phyloP scores from a whole-genome alignment of 2,329 filamentous ascomycete species.

The Pseudogymnoascus sp. region DNA sequence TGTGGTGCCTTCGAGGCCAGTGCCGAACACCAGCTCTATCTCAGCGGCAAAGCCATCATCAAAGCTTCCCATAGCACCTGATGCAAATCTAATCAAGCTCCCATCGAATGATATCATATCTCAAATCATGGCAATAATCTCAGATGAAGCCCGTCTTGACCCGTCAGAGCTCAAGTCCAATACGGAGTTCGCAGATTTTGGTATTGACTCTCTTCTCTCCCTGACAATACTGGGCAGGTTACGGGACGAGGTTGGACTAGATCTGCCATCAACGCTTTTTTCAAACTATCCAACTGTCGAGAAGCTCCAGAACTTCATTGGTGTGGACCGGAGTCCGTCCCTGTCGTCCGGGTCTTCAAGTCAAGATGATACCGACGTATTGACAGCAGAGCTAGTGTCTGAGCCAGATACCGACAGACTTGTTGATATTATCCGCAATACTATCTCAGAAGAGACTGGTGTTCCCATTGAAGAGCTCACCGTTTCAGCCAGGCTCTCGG shows the following conservation, averaged over 20 bases:
- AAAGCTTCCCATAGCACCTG: neutral
- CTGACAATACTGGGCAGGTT: slow-evolving; percentile 26
- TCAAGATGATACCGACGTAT: neutral
- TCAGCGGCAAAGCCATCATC: neutral
- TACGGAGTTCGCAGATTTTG: slow-evolving; percentile 25
- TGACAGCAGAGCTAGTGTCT: neutral
- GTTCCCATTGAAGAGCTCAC: neutral
- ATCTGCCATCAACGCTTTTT: slow-evolving; percentile 21
- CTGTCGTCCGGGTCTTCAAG: neutral
- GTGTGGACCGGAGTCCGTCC: neutral
- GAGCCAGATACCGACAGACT: neutral
- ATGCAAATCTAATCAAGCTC: neutral
- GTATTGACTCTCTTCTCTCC: slow-evolving; percentile 29
- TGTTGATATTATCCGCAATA: slow-evolving; percentile 1
- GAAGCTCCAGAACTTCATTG: neutral
- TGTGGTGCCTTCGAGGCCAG: neutral
- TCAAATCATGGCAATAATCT: slow-evolving; percentile 19
- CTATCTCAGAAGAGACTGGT: slow-evolving; percentile 7
- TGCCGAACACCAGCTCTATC: neutral
- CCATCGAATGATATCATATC: neutral
- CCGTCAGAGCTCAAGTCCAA: slow-evolving; percentile 19
- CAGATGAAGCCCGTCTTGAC: slow-evolving; percentile 25
- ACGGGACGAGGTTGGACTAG: slow-evolving; percentile 26
- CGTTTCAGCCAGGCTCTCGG: slow-evolving; percentile 1
- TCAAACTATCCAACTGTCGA: slow-evolving; percentile 23